These are phyloP conservation scores for Boletus rufocinnamomeus DNA, from an alignment of 768 basidiomycete species.

Conservation along the genomic window DNA sequence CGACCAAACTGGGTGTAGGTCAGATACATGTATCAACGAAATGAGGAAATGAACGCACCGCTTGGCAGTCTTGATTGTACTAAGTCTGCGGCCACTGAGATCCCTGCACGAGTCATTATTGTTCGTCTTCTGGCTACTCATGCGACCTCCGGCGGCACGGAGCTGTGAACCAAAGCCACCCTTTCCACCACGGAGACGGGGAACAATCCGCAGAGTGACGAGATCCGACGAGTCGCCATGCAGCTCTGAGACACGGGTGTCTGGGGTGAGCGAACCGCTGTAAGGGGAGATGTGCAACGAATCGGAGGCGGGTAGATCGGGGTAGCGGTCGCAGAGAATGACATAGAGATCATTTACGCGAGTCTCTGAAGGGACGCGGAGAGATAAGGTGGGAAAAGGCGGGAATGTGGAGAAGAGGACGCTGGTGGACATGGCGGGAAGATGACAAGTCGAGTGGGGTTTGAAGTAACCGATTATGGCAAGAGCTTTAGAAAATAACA, in stretches of 20 bases:
- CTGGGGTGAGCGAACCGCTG: conserved; percentile 34
- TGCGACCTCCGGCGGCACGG: conserved; percentile 94
- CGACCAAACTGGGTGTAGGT: conserved; percentile 59
- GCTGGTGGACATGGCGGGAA: conserved; percentile 45
- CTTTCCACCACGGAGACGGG: conserved; percentile 85
- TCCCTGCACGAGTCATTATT: conserved; percentile 96
- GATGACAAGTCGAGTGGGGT: conserved; percentile 7
- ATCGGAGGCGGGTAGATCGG: conserved; percentile 45
- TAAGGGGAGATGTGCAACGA: conserved; percentile 45
- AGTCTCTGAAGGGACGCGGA: conserved; percentile 45
- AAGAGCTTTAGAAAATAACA: conserved; percentile 22
- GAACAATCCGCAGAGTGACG: conserved; percentile 71
- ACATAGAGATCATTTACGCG: conserved; percentile 43
- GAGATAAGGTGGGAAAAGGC: conserved; percentile 58
- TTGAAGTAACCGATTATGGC: conserved; percentile 8
- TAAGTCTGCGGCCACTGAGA: conserved; percentile 83
- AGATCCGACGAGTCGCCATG: conserved; percentile 38
- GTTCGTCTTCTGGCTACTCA: conserved; percentile 94
- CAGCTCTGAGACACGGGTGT: conserved; percentile 40
- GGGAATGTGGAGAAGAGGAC: conserved; percentile 61
- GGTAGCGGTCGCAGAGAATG: conserved; percentile 48
- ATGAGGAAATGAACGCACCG: conserved; percentile 52
- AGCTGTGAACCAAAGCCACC: conserved; percentile 97
- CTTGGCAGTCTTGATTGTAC: conserved; percentile 96
- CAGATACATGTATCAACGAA: background rate